Conservation (phyloP, 75 land plant genomes). For the Selaginella tamariscina region DNA sequence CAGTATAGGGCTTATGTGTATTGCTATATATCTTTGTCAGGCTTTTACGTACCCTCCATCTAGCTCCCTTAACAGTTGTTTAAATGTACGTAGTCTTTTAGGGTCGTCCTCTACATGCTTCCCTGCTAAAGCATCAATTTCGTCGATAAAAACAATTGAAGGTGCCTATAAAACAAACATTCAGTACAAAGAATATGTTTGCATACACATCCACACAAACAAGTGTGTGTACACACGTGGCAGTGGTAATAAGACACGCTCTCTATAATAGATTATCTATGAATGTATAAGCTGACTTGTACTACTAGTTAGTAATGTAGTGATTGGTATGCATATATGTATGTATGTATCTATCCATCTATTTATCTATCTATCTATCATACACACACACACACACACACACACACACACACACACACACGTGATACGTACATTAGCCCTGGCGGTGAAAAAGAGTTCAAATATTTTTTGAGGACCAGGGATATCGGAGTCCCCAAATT, state of each 20-base stretch:
- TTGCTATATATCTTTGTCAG: too few relatives aligned
- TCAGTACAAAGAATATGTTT: not conserved
- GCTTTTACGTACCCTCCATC: constrained; percentile 93
- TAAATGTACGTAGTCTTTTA: constrained; percentile 56
- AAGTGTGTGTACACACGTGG: too few relatives aligned
- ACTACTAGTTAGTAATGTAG: too few relatives aligned
- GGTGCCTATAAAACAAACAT: constrained; percentile 53
- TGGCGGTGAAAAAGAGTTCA: constrained; percentile 77
- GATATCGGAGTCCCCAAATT: constrained; percentile 64
- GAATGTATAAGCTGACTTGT: too few relatives aligned
- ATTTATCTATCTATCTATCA: too few relatives aligned
- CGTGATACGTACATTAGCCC: constrained; percentile 63
- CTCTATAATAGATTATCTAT: too few relatives aligned
- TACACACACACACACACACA: too few relatives aligned
- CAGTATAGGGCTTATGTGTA: too few relatives aligned
- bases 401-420: not conserved
- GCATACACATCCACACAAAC: not conserved
- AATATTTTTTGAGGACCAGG: constrained; percentile 56
- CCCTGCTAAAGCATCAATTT: constrained; percentile 96
- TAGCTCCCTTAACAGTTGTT: constrained; percentile 63
- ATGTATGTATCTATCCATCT: too few relatives aligned
- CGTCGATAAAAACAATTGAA: constrained; percentile 89
- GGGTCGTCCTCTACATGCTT: constrained; percentile 68
- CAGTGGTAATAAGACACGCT: too few relatives aligned
- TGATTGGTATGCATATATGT: too few relatives aligned